These are phyloP conservation scores for Plasmodium ovale DNA, from an alignment of 169 alveolate genomes.

Conservation along the genomic window DNA sequence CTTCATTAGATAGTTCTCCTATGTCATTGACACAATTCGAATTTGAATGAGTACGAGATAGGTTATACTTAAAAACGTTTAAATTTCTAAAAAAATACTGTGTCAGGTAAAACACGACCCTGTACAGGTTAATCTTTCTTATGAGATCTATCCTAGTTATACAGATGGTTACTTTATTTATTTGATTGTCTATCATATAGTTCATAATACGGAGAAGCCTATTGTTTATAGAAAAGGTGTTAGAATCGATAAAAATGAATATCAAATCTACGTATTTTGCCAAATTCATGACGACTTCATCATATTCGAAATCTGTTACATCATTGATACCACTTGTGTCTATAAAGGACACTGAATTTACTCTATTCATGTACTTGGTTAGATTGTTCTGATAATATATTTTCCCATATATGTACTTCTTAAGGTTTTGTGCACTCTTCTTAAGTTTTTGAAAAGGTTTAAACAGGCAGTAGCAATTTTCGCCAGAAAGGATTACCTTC, in stretches of 20 bases:
- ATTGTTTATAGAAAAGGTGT: constrained; percentile 38
- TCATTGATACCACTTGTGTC: constrained; percentile 66
- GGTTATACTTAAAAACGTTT: constrained; percentile 18
- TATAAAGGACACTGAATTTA: constrained; percentile 59
- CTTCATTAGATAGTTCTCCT: neutral
- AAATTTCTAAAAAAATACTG: constrained; percentile 54
- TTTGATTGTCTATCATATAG: constrained; percentile 47
- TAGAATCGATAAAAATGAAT: constrained; percentile 50
- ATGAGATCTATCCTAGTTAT: constrained; percentile 42
- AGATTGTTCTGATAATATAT: constrained; percentile 48
- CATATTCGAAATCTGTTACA: constrained; percentile 21
- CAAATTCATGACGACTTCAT: constrained; percentile 41
- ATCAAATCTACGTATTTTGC: constrained; percentile 58
- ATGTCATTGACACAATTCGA: neutral
- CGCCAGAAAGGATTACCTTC: constrained; percentile 52
- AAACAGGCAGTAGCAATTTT: constrained; percentile 38
- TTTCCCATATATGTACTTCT: constrained; percentile 64
- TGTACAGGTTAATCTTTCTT: constrained; percentile 24
- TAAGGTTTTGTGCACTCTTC: constrained; percentile 23
- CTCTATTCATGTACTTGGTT: constrained; percentile 66
- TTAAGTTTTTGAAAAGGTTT: constrained; percentile 39
- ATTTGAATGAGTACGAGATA: neutral
- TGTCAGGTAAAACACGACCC: constrained; percentile 52
- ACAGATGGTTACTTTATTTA: constrained; percentile 56
- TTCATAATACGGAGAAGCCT: constrained; percentile 42